phyloP scores from a whole-genome alignment of 2,329 filamentous ascomycete species.

The Microcyclospora pomicola region DNA sequence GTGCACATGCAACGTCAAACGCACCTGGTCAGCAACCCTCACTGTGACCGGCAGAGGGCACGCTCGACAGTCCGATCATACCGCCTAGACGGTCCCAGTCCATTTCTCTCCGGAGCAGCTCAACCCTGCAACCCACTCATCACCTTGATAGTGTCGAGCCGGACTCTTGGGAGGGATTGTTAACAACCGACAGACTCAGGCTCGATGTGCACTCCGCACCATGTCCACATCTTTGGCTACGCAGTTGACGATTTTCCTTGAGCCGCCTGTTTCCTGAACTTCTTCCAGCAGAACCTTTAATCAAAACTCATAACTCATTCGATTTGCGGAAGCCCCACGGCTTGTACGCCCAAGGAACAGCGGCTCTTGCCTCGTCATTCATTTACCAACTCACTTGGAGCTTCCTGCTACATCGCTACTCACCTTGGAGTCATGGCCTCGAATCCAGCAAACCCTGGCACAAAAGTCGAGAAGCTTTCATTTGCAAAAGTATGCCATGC shows the following conservation, averaged over 20 bases:
- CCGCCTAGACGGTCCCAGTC: too few relatives aligned
- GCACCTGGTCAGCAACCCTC: conserved; percentile 4
- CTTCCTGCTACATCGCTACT: conserved; percentile 2
- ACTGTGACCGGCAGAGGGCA: too few relatives aligned
- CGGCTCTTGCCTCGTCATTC: conserved; percentile 19
- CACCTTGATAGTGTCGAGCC: background rate
- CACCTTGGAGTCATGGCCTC: conserved; percentile 21
- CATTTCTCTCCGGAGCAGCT: background rate
- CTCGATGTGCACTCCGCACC: conserved; percentile 34
- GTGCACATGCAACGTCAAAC: conserved; percentile 2
- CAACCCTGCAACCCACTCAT: background rate
- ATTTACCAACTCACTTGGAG: conserved; percentile 4
- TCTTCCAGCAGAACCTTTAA: conserved; percentile 12
- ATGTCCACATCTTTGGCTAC: conserved; percentile 36
- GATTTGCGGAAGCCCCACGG: conserved; percentile 17
- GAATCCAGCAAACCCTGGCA: conserved; percentile 7
- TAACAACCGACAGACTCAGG: conserved; percentile 5
- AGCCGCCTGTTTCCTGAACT: conserved; percentile 32
- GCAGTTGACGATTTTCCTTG: conserved; percentile 37
- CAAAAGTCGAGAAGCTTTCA: conserved; percentile 20
- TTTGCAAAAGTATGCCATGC: conserved; percentile 23
- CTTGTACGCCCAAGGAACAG: conserved; percentile 24
- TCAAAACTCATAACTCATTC: conserved; percentile 12
- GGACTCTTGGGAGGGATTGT: too few relatives aligned
- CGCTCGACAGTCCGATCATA: too few relatives aligned